Evolutionary conservation across 1,284 basidiomycete species (phyloP), one percentile per base, ranked within the genome.

Genomic region (Sutorius eximius): DNA sequence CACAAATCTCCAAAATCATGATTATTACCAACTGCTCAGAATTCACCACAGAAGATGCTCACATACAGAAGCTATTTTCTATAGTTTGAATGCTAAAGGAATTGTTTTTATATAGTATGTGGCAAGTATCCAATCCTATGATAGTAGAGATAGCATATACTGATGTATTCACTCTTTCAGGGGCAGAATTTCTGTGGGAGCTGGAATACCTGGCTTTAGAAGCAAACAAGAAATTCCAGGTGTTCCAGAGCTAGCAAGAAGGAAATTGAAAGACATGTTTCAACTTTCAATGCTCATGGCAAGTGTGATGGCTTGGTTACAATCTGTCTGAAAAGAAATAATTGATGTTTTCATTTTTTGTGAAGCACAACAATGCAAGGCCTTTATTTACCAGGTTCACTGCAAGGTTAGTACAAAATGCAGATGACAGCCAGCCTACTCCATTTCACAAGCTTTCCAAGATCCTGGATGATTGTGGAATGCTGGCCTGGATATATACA

Each of bases 31-130:
- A 46, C 13, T 56, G 20, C 9, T 30, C 27, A 38, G 49, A 24
- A 24, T 53, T 4, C 12, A 16, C 22, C 1, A 16, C 7, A n/a
- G 49, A 40, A n/a, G 47, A 60, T 5, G 4, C 27, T 8, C 12
- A 42, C 1, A 48, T 16, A 5, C 36, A 45, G 27, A n/a, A 43
- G 6, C 0, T 59, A 3, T 11, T 38, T 5, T 59, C 47, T 4
- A 15, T 10, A 1, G 27, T 59, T 49, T 61, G 36, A 32, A 49
- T 42, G 45, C 60, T 9, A 55, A 53, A 13, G 53, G 51, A 0
- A 56, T 61, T 3, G 20, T 61, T 3, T 16, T 62, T 1, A 61
- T n/a, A n/a, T n/a, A n/a, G n/a, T 62, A 61, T 59, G 51, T 53
- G 59, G 60, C 15, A 45, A 61, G 45, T 3, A 42, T 37, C 0